Percentiles rank a stretch among this genome's conserved stretches.
Evolutionary conservation across 169 alveolate genomes (phyloP).

Genomic region (Plasmodium cynomolgi): DNA sequence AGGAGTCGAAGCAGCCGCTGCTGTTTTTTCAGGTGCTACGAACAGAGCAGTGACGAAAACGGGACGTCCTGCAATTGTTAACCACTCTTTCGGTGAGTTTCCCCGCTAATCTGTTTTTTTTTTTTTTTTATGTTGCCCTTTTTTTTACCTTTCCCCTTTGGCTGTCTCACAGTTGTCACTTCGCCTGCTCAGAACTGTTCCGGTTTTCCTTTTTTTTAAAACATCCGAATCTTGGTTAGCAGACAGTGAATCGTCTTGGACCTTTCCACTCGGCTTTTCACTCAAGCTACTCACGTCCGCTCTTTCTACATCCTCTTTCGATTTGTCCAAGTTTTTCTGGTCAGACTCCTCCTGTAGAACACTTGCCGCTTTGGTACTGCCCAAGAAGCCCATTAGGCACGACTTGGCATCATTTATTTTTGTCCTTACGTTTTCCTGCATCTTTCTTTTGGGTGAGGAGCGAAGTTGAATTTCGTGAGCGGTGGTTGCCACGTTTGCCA

Average conservation of each 20-base stretch:
- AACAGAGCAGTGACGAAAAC: background rate
- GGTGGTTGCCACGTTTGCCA: background rate
- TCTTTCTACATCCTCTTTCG: background rate
- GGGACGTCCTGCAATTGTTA: background rate
- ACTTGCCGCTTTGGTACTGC: background rate
- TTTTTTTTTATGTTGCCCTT: background rate
- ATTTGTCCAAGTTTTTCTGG: background rate
- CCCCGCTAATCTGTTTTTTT: background rate
- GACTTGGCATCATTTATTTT: constrained; percentile 29
- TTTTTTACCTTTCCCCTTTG: constrained; percentile 20
- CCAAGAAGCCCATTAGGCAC: constrained; percentile 25
- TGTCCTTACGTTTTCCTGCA: constrained; percentile 23
- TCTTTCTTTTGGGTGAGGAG: background rate
- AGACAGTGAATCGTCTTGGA: background rate
- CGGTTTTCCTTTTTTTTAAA: constrained; percentile 40
- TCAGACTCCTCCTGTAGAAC: constrained; percentile 8
- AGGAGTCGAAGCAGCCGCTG: background rate
- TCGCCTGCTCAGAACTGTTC: constrained; percentile 23
- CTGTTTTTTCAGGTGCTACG: background rate
- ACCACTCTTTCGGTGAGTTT: background rate
- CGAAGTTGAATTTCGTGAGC: background rate
- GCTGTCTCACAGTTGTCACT: background rate
- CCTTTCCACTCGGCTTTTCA: background rate
- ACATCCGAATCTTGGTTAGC: constrained; percentile 11
- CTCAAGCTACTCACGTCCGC: background rate